Evolutionary conservation across 2,329 filamentous ascomycete species (phyloP), one percentile per base, ranked within the genome.

Genomic region (Paecilomyces fulvus): DNA sequence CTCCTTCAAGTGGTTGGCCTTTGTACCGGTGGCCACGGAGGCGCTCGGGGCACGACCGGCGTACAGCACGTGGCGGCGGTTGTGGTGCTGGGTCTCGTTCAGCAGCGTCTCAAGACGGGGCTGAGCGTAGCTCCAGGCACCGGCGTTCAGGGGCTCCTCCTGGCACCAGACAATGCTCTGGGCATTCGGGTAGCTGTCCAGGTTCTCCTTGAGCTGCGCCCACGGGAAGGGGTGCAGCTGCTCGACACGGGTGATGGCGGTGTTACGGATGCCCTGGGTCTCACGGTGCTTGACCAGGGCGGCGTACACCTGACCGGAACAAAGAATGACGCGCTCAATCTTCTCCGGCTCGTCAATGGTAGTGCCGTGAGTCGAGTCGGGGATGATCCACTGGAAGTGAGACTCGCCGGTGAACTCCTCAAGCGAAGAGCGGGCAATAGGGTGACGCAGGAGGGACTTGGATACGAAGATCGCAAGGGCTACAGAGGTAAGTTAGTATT

Each of bases 191-290:
- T 99, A 99, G 75, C 80, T 85, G 80, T 99, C 92, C 55, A 99
- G 83, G 80, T 97, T 97, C 75, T 97, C 92, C 80, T 89, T 90
- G 55, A 99, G 84, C 76, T 94, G 91, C 67, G 92, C 86, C 92
- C 94, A 99, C 53, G 94, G 94, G 89, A 99, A 99, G 68, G 94
- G 94, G 79, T 99, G 92, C 59, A 99, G 84, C 79, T 99, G 94
- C 80, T 99, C 94, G 64, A 99, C 85, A 71, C 94, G 91, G 21
- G 92, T 96, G 72, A 99, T 87, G 69, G 92, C 94, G 20, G 92
- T 89, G 71, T 96, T 87, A 75, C 91, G 90, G 71, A 96, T 83
- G 63, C 88, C 86, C 72, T 95, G 88, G 61, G 90, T 83, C 65
- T 88, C 84, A 66, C 94, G 91, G 82, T 96, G 85, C 80, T 97